Evolutionary conservation across 1,284 basidiomycete species (phyloP).

Genomic region (Tilletia horrida): DNA sequence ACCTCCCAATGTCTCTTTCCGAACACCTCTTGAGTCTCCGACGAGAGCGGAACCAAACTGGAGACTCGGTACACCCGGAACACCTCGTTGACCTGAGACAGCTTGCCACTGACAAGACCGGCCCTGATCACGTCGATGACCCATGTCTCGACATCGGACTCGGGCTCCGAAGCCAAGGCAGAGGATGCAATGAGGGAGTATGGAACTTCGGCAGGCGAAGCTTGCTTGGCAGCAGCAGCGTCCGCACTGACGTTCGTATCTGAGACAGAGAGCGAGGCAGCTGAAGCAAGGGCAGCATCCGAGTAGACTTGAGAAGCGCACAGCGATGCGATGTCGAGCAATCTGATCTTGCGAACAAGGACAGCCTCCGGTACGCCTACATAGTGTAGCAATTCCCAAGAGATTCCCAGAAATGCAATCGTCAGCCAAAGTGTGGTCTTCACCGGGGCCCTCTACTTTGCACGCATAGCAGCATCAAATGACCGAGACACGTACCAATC

Average conservation of each 20-base stretch:
- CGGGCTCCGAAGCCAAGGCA: conserved; percentile 29
- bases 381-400: neutral
- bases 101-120: conserved; percentile 49
- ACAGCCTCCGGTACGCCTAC: conserved; percentile 26
- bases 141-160: conserved; percentile 51
- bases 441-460: too few relatives aligned
- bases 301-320: conserved; percentile 41
- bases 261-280: neutral
- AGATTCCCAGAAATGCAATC: too few relatives aligned
- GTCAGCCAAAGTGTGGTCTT: too few relatives aligned
- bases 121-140: conserved; percentile 54
- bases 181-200: conserved; percentile 40
- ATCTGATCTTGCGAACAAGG: conserved; percentile 47
- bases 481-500: conserved; percentile 25
- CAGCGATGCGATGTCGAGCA: conserved; percentile 48
- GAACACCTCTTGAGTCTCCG: conserved; percentile 43
- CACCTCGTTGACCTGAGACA: conserved; percentile 47
- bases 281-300: neutral
- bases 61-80: conserved; percentile 48
- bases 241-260: too few relatives aligned
- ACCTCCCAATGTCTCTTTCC: conserved; percentile 46
- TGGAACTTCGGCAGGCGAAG: conserved; percentile 35
- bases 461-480: too few relatives aligned
- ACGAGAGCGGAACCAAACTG: neutral
- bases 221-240: neutral